Percentiles rank a stretch among this genome's conserved stretches.
Evolutionary conservation across 2,329 filamentous ascomycete genomes (phyloP).

Genomic region (Colletotrichum kahawae): DNA sequence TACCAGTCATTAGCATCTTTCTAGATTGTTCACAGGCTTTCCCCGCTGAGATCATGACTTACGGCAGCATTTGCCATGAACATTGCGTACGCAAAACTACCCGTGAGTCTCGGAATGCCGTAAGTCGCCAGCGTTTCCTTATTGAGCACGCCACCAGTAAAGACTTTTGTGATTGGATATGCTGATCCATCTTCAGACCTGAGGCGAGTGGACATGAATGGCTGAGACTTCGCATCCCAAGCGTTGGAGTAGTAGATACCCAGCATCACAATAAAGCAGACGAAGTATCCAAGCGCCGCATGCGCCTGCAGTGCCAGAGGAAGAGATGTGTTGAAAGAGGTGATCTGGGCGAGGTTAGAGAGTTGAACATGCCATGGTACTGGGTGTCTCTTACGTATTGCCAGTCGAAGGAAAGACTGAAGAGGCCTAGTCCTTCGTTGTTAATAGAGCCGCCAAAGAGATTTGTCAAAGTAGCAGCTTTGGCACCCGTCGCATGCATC

Average conservation of each 20-base stretch:
- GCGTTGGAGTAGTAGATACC: constrained; percentile 56
- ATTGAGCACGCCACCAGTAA: constrained; percentile 45
- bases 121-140: constrained; percentile 42
- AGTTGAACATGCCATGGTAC: constrained; percentile 25
- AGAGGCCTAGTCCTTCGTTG: constrained; percentile 57
- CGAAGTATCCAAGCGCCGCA: constrained; percentile 46
- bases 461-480: constrained; percentile 46
- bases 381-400: constrained; percentile 49
- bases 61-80: constrained; percentile 63
- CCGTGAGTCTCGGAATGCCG: constrained; percentile 53
- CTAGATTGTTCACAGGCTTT: not conserved
- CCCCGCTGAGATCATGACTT: constrained; percentile 27
- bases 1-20: constrained; percentile 27
- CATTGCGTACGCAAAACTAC: constrained; percentile 56
- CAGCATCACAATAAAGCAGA: constrained; percentile 56
- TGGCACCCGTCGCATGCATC: constrained; percentile 53
- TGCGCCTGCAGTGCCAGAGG: constrained; percentile 57
- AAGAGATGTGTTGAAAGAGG: constrained; percentile 56
- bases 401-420: constrained; percentile 58
- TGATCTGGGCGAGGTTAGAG: constrained; percentile 39
- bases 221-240: constrained; percentile 50
- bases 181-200: constrained; percentile 40
- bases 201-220: constrained; percentile 61
- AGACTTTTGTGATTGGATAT: constrained; percentile 46
- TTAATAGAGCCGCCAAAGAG: constrained; percentile 57